Evolutionary conservation across 305 asterid genomes (phyloP), one percentile per base, ranked within the genome.

Genomic region (Plantago lanceolata): DNA sequence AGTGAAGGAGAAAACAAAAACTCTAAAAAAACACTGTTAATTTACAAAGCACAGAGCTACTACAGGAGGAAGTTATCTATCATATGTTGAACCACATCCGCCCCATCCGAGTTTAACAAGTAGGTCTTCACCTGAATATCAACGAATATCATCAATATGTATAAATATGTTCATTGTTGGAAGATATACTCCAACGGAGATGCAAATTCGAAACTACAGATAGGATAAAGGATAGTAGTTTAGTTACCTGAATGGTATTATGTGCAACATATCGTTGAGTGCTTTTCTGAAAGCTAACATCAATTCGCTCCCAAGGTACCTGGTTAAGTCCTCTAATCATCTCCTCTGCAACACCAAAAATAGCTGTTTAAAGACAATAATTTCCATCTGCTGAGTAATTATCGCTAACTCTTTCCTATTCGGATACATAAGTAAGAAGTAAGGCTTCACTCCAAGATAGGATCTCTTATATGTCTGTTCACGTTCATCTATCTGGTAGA

Each of bases 41-140:
- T 26, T 24, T 54, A 54, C 59, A 24, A 54, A 54, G 5, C 31
- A 55, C 59, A 26, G 28, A 26, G 28, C 45, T 14, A 72, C 80
- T 81, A 86, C 70, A 78, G 77, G 31, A 79, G 78, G 81, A 89
- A 86, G 75, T 85, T 83, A 68, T 89, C 96, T 54, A 89, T 89
- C 87, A 89, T 85, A 72, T 89, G 95, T 75, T 83, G 85, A 70
- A 89, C 91, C 71, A 89, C 96, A 73, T 85, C 96, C 12, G 94
- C 95, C 31, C 96, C 96, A 65, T 89, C 95, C 19, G 95, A 89
- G 71, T 89, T 89, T 68, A 89, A 73, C 96, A 95, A 89, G 79
- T 86, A 89, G 79, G 84, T 85, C 79, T 86, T 86, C 57, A 89
- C 96, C 96, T 89, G 75, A 61, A 13, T 3, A 7, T 55, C n/a